Conservation (phyloP, 202 grass and related monocot genomes). For the Panicum hallii region DNA sequence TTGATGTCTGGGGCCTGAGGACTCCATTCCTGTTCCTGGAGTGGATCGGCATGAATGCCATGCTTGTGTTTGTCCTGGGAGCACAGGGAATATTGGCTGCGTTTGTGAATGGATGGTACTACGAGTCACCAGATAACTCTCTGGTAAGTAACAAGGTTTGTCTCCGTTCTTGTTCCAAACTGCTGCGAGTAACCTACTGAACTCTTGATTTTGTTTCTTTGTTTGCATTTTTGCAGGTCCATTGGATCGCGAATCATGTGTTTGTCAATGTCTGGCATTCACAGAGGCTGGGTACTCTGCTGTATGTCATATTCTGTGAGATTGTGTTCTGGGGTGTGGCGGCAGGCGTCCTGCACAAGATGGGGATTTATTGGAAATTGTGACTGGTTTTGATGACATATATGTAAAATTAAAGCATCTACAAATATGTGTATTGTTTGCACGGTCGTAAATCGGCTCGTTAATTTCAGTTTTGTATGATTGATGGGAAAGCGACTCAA, state of each 20-base stretch:
- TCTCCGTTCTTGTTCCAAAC: neutral
- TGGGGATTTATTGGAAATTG: slow-evolving; percentile 82
- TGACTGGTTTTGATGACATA: slow-evolving; percentile 32
- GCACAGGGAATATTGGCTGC: slow-evolving; percentile 71
- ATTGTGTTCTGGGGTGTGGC: slow-evolving; percentile 71
- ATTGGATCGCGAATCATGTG: slow-evolving; percentile 67
- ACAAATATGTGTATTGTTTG: neutral
- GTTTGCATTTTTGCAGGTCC: slow-evolving; percentile 44
- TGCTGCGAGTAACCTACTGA: neutral
- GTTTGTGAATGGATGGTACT: slow-evolving; percentile 79
- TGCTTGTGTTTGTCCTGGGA: slow-evolving; percentile 79
- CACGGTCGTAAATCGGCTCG: neutral
- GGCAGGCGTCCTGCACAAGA: slow-evolving; percentile 66
- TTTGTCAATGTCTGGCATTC: slow-evolving; percentile 82
- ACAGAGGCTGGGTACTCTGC: slow-evolving; percentile 54
- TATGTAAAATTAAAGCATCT: neutral
- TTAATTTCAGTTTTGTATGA: neutral
- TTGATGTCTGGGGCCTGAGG: slow-evolving; percentile 69
- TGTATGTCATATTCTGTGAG: slow-evolving; percentile 78
- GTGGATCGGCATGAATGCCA: slow-evolving; percentile 81
- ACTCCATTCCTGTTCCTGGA: slow-evolving; percentile 71
- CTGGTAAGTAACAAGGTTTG: slow-evolving; percentile 53
- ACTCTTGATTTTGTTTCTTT: neutral
- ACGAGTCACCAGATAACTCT: slow-evolving; percentile 47
- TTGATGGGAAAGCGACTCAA: neutral